Base-by-base conservation (phyloP, 1,284 basidiomycete genomes). In the Trichosporon ovoides region DNA sequence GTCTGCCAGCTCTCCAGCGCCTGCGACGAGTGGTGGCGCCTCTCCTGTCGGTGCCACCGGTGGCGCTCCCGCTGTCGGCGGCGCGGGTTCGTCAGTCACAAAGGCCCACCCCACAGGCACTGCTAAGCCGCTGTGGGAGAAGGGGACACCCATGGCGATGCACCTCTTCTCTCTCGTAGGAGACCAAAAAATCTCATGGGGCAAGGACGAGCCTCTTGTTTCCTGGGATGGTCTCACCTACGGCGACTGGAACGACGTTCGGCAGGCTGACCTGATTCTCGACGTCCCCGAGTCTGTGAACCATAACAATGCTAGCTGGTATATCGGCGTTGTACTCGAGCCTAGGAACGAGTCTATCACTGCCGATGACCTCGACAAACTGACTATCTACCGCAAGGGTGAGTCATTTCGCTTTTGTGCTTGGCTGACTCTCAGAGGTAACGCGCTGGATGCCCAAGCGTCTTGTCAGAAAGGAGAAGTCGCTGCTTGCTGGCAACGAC, bases 351-450 rank as follows among this genome's bases (percentile, higher is more conserved):
- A 69, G 34, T 71, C 69, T 12, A 57, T 80, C 82, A 36, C 84
- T 79, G 63, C 85, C 84, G 3, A 81, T 74, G 68, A 79, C 83
- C 78, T 81, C 1, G 75, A 78, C 9, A 80, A 85, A 34, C 82
- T 93, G n/a, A 85, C 87, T 57, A 84, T 89, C 67, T 79, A 87
- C 60, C 82, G 89, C 58, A 95, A 95, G 79, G 80, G 90, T 92
- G 70, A 57, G 87, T 80, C 24, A 20, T 3, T 10, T 20, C 7
- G 5, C 14, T 18, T 9, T 12, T 46, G 40, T 5, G 4, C 24
- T 34, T 43, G n/a, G 34, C 62, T 65, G 48, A 62, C 53, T 34
- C 3, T 5, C 67, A 95, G 91, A 88, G 38, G 79, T 98, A 61
- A 94, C 91, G 2, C 85, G 89, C 12, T 92, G 92, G 75, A 69